These are phyloP conservation scores for Alternaria sp. DNA, from an alignment of 2,329 filamentous ascomycete species.

Conservation along the genomic window DNA sequence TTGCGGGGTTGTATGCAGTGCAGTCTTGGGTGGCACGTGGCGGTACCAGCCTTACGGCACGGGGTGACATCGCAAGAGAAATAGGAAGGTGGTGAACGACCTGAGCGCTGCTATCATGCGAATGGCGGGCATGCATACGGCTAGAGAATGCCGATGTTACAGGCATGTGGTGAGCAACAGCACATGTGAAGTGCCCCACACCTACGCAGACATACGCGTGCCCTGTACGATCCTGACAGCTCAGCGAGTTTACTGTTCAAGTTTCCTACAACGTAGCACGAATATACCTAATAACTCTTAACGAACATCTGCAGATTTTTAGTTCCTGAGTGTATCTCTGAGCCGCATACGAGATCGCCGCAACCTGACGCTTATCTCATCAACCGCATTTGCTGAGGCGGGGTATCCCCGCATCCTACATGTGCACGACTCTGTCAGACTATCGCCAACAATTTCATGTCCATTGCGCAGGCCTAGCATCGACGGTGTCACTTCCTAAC, in stretches of 20 bases:
- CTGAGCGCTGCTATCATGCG: neutral
- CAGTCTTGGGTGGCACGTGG: neutral
- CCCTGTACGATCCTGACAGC: neutral
- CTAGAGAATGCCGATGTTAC: neutral
- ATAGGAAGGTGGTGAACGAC: slow-evolving; percentile 7
- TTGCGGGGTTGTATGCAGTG: slow-evolving; percentile 4
- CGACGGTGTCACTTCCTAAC: neutral
- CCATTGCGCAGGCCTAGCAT: slow-evolving; percentile 1
- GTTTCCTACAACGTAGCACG: neutral
- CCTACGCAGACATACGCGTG: neutral
- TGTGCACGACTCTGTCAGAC: neutral
- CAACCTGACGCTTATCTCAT: neutral
- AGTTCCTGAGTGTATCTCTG: neutral
- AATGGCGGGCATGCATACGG: neutral
- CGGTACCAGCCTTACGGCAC: neutral
- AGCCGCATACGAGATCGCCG: neutral
- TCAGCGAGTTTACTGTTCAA: neutral
- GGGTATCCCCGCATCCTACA: neutral
- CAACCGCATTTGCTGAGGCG: neutral
- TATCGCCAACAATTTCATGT: slow-evolving; percentile 19
- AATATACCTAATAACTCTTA: neutral
- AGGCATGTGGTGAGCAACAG: slow-evolving; percentile 10
- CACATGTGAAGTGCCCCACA: slow-evolving; percentile 10
- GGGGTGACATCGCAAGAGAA: slow-evolving; percentile 5
- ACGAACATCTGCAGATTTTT: neutral